Evolutionary conservation across 2,329 filamentous ascomycete genomes (phyloP).

Genomic region (Leptographium procerum): DNA sequence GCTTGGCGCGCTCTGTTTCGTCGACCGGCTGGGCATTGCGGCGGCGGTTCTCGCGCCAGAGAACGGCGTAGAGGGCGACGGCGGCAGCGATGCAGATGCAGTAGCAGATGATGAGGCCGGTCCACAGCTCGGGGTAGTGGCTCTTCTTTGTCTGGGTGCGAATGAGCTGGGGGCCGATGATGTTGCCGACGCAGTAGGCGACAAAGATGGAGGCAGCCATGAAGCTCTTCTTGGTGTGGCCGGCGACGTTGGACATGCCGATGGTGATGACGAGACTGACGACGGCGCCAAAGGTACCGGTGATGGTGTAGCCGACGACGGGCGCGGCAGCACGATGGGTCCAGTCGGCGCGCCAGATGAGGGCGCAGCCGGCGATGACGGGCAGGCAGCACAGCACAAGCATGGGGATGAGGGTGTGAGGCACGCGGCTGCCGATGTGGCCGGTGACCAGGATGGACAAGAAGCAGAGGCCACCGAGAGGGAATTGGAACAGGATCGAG

Average conservation of each 20-base stretch:
- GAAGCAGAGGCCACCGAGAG: conserved; percentile 57
- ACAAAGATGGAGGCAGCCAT: conserved; percentile 66
- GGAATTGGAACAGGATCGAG: conserved; percentile 64
- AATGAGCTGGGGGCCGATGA: conserved; percentile 62
- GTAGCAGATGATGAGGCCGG: conserved; percentile 56
- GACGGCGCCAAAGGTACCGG: conserved; percentile 61
- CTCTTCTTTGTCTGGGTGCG: conserved; percentile 50
- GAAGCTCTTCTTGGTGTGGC: conserved; percentile 67
- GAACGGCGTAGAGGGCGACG: conserved; percentile 42
- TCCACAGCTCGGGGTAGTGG: conserved; percentile 64
- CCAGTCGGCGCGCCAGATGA: conserved; percentile 64
- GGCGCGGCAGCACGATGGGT: conserved; percentile 52
- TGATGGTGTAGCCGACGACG: conserved; percentile 60
- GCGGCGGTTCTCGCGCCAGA: conserved; percentile 46
- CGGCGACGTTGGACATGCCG: conserved; percentile 57
- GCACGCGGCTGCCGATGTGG: conserved; percentile 47
- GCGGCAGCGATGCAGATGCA: conserved; percentile 54
- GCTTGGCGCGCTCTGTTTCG: conserved; percentile 49
- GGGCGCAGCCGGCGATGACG: conserved; percentile 60
- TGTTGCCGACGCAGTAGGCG: conserved; percentile 65
- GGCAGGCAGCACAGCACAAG: conserved; percentile 57
- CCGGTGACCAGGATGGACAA: conserved; percentile 56
- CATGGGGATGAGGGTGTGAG: conserved; percentile 54
- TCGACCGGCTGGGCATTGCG: conserved; percentile 38
- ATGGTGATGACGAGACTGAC: conserved; percentile 46